phyloP scores from a whole-genome alignment of 2,329 filamentous ascomycete genomes.

The Botrytis pseudocinerea region DNA sequence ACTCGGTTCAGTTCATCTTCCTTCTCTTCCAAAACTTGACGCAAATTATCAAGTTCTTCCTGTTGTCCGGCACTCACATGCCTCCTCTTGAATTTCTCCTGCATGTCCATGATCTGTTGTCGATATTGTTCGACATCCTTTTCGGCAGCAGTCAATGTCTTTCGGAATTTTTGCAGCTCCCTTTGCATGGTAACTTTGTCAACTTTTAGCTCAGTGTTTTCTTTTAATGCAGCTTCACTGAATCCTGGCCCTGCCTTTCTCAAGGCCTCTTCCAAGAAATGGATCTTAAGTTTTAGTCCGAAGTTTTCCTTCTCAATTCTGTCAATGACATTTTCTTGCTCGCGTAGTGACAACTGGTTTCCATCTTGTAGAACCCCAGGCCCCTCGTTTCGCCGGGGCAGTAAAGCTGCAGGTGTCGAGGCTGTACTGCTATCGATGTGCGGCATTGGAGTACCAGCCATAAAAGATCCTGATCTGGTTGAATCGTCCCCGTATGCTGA shows the following conservation, averaged over 20 bases:
- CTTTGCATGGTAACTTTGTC: constrained; percentile 86
- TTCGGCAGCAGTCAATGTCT: constrained; percentile 78
- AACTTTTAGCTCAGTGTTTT: constrained; percentile 96
- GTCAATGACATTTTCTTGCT: constrained; percentile 94
- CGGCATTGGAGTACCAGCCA: constrained; percentile 73
- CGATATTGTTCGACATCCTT: constrained; percentile 82
- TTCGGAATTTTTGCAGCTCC: constrained; percentile 84
- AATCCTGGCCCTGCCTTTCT: constrained; percentile 85
- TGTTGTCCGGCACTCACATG: constrained; percentile 71
- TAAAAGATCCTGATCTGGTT: constrained; percentile 56
- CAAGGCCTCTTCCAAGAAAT: constrained; percentile 90
- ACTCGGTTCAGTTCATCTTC: constrained; percentile 53
- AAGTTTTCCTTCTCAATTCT: constrained; percentile 99
- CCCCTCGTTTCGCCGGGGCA: constrained; percentile 62
- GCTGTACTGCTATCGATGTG: constrained; percentile 73
- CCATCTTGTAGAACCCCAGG: constrained; percentile 77
- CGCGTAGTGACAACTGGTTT: constrained; percentile 85
- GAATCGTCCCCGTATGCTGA: constrained; percentile 65
- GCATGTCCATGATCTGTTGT: constrained; percentile 77
- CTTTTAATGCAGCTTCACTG: constrained; percentile 83
- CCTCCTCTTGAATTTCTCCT: constrained; percentile 76
- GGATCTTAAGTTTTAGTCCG: constrained; percentile 92
- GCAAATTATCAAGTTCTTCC: constrained; percentile 59
- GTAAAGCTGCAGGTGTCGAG: constrained; percentile 76
- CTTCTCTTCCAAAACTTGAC: constrained; percentile 56